Percentiles rank a stretch among this genome's conserved stretches.
Evolutionary conservation across 2,329 filamentous ascomycete genomes (phyloP).

Genomic region (Dothistroma septosporum): DNA sequence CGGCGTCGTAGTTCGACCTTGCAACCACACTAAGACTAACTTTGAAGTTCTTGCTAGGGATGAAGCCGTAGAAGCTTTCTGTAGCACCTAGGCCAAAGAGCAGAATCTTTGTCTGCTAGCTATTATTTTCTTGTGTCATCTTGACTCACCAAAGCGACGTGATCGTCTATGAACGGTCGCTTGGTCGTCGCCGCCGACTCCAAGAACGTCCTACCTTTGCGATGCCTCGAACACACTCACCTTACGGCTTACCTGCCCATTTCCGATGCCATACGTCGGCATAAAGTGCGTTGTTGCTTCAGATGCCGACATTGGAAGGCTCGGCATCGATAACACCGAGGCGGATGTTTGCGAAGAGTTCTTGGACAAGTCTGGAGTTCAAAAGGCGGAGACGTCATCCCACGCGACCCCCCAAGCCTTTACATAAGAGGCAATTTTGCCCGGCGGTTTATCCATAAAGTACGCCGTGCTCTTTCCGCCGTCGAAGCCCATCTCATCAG

Average conservation of each 20-base stretch:
- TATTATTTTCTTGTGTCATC: slow-evolving; percentile 9
- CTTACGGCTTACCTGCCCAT: neutral
- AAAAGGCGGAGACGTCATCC: neutral
- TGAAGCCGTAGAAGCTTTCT: slow-evolving; percentile 56
- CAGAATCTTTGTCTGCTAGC: slow-evolving; percentile 36
- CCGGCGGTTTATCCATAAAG: neutral
- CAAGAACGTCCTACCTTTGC: neutral
- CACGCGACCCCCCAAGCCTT: neutral
- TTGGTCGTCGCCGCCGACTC: neutral
- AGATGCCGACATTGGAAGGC: slow-evolving; percentile 1
- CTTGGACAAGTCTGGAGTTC: neutral
- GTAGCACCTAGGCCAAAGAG: slow-evolving; percentile 55
- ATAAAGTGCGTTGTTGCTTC: neutral
- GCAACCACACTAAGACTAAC: slow-evolving; percentile 44
- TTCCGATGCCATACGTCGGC: neutral
- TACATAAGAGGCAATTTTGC: neutral
- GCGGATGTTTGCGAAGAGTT: neutral
- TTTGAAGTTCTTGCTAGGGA: slow-evolving; percentile 42
- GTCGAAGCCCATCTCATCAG: neutral
- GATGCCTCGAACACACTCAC: neutral
- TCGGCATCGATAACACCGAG: neutral
- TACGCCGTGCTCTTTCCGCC: neutral
- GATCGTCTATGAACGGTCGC: neutral
- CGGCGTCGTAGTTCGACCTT: slow-evolving; percentile 45
- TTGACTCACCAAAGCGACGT: neutral